These are phyloP conservation scores for Curvularia verruculosa DNA, from an alignment of 2,329 filamentous ascomycete genomes.

Conservation along the genomic window DNA sequence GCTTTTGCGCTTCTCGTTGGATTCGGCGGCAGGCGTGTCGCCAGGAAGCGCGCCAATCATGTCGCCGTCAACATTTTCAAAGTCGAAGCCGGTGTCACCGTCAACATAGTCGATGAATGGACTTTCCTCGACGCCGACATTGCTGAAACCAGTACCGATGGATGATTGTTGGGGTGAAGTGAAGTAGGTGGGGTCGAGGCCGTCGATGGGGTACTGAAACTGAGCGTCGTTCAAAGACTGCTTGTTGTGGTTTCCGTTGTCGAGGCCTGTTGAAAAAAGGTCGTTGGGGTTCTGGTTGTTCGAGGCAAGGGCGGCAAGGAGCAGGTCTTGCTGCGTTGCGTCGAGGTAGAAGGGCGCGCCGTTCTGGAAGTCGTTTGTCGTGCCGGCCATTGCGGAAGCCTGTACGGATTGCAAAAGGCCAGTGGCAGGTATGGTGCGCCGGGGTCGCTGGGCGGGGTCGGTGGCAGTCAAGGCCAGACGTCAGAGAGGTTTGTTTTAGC, in stretches of 20 bases:
- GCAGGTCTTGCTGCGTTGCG: conserved; percentile 55
- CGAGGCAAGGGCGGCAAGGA: conserved; percentile 56
- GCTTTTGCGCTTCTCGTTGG: conserved; percentile 69
- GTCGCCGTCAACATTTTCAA: conserved; percentile 67
- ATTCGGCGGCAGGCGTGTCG: conserved; percentile 62
- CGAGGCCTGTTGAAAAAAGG: conserved; percentile 32
- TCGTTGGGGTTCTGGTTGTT: conserved; percentile 49
- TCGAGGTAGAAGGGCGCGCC: conserved; percentile 54
- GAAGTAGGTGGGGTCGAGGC: conserved; percentile 46
- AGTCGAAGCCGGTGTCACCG: conserved; percentile 75
- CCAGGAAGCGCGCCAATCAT: conserved; percentile 80
- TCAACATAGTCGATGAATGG: conserved; percentile 86
- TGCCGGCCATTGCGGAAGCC: conserved; percentile 44
- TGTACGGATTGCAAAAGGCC: neutral
- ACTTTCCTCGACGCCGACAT: conserved; percentile 67
- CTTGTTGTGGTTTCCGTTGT: conserved; percentile 20
- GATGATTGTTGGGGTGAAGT: conserved; percentile 47
- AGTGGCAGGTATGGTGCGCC: conserved; percentile 1
- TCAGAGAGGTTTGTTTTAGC: conserved; percentile 12
- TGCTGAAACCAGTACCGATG: conserved; percentile 56
- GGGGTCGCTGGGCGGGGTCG: conserved; percentile 6
- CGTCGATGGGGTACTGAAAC: conserved; percentile 43
- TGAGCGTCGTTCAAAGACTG: conserved; percentile 30
- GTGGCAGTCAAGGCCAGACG: conserved; percentile 10
- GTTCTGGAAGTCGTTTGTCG: conserved; percentile 49